These are phyloP conservation scores for Suhomyces sp. DNA, from an alignment of 805 yeast species.

Conservation along the genomic window DNA sequence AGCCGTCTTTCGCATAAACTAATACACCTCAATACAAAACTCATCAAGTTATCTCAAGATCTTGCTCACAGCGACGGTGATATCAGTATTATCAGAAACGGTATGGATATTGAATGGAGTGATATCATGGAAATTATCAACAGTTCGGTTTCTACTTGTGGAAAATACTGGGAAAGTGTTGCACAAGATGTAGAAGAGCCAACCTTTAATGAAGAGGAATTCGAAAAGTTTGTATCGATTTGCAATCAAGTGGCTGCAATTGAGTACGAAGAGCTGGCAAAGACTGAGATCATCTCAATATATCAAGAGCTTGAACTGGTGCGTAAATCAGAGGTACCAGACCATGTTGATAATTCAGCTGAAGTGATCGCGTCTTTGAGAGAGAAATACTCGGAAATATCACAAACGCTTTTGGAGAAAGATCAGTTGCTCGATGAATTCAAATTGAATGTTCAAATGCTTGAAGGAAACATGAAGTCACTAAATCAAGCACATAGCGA, in stretches of 20 bases:
- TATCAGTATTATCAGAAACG: background rate
- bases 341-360: background rate
- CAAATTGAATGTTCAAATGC: slow-evolving; percentile 41
- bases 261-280: background rate
- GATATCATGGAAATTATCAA: background rate
- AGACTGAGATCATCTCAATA: background rate
- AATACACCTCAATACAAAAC: background rate
- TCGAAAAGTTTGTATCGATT: background rate
- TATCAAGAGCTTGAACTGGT: background rate
- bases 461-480: slow-evolving; percentile 42
- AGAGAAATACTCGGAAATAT: background rate
- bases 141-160: background rate
- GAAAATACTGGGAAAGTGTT: background rate
- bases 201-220: background rate
- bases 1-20: background rate
- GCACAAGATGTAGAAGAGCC: background rate
- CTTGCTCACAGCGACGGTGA: background rate
- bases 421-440: slow-evolving; percentile 40
- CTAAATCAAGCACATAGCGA: slow-evolving; percentile 27
- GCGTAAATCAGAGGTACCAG: background rate
- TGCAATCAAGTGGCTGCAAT: background rate
- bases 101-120: background rate
- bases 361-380: background rate
- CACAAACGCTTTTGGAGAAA: slow-evolving; percentile 12
- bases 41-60: background rate